Percentiles rank a stretch among this genome's conserved stretches.
Evolutionary conservation across 805 yeast genomes (phyloP).

Genomic region (Starmera dryadoides): DNA sequence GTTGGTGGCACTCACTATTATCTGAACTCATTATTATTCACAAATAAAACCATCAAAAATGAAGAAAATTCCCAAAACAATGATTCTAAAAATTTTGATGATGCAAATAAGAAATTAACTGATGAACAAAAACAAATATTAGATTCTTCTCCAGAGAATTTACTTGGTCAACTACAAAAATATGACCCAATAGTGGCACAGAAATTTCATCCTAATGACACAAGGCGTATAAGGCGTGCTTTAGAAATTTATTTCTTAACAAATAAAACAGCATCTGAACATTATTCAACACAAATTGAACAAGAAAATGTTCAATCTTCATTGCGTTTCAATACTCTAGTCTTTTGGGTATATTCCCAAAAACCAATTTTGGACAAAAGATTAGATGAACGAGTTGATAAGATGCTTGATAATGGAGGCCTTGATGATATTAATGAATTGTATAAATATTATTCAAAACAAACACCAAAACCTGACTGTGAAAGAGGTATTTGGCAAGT

Average conservation of each 20-base stretch:
- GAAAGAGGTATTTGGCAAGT: slow-evolving; percentile 89
- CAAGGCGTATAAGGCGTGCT: slow-evolving; percentile 70
- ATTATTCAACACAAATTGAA: slow-evolving; percentile 54
- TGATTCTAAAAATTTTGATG: slow-evolving; percentile 1
- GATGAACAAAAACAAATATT: slow-evolving; percentile 35
- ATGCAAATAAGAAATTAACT: slow-evolving; percentile 14
- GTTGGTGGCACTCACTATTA: slow-evolving; percentile 98
- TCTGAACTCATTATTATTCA: slow-evolving; percentile 67
- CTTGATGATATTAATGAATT: slow-evolving; percentile 59
- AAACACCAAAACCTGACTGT: slow-evolving; percentile 36
- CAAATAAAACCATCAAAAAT: slow-evolving; percentile 53
- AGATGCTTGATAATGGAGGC: slow-evolving; percentile 71
- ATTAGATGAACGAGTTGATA: slow-evolving; percentile 74
- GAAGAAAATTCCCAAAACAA: slow-evolving; percentile 6
- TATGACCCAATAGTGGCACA: slow-evolving; percentile 67
- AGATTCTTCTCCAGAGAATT: slow-evolving; percentile 45
- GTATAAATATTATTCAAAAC: slow-evolving; percentile 34
- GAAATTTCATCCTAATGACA: slow-evolving; percentile 90
- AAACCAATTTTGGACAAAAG: slow-evolving; percentile 49
- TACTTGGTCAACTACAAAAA: slow-evolving; percentile 39
- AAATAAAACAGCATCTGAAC: slow-evolving; percentile 59
- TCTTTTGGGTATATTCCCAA: slow-evolving; percentile 79
- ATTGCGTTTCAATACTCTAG: slow-evolving; percentile 52
- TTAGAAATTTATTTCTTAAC: slow-evolving; percentile 71
- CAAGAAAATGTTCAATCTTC: slow-evolving; percentile 36